A percentile compares a stretch with the other conserved stretches of the same genome.
Conservation (phyloP, 352 stramenopile genomes). For the Thalassiosira exigua region DNA sequence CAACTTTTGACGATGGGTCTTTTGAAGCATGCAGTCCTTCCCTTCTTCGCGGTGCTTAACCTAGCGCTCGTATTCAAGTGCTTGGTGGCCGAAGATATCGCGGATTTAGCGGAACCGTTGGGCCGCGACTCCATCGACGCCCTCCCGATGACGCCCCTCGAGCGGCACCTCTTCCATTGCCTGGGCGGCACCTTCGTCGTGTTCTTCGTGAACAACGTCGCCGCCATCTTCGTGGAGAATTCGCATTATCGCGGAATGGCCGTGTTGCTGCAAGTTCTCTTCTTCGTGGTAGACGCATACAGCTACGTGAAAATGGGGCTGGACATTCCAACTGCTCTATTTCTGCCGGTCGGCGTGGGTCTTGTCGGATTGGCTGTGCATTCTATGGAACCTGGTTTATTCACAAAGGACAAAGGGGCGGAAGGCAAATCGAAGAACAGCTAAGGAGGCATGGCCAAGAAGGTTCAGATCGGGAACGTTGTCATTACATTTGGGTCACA, state of each 20-base stretch:
- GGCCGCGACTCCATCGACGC: background rate
- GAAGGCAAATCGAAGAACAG: constrained; percentile 10
- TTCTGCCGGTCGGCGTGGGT: background rate
- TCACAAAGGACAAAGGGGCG: constrained; percentile 17
- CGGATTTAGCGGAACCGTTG: background rate
- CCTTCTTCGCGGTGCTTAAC: background rate
- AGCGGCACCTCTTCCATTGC: constrained; percentile 4
- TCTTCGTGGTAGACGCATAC: constrained; percentile 4
- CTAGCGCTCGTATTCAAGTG: background rate
- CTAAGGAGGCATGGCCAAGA: too few species aligned
- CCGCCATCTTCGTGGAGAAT: constrained; percentile 30
- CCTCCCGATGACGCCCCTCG: background rate
- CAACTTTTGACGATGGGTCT: constrained; percentile 23
- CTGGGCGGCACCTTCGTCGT: background rate
- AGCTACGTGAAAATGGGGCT: constrained; percentile 13
- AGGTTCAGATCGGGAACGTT: too few species aligned
- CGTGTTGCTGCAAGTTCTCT: background rate
- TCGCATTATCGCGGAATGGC: constrained; percentile 14
- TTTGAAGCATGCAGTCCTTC: constrained; percentile 14
- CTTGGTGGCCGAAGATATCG: constrained; percentile 4
- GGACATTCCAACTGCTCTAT: background rate
- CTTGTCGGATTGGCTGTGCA: constrained; percentile 17
- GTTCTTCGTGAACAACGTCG: background rate
- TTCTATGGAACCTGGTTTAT: constrained; percentile 18
- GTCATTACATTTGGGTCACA: too few species aligned